phyloP scores from a whole-genome alignment of 495 filamentous ascomycete genomes.

The Aspergillus hancockii region DNA sequence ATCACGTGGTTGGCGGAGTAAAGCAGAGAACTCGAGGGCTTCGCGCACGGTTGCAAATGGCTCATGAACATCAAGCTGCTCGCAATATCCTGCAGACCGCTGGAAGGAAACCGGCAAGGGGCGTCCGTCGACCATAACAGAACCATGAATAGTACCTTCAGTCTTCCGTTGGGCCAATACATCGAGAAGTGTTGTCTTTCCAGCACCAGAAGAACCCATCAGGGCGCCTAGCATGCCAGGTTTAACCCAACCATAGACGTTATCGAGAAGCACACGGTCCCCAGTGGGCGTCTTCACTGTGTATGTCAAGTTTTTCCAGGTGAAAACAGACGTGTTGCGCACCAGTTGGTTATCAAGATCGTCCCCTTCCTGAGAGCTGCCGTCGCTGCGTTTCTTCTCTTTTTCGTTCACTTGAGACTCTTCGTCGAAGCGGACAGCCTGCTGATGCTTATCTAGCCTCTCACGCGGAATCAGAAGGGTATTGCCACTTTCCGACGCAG shows the following conservation, averaged over 20 bases:
- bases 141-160: constrained; percentile 83
- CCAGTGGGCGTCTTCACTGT: constrained; percentile 45
- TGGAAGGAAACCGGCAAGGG: constrained; percentile 81
- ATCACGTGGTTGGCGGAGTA: constrained; percentile 55
- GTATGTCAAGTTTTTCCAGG: constrained; percentile 63
- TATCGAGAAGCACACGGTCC: constrained; percentile 60
- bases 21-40: constrained; percentile 59
- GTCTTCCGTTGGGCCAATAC: constrained; percentile 68
- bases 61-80: constrained; percentile 64
- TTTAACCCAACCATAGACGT: constrained; percentile 89
- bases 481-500: constrained; percentile 33
- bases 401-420: constrained; percentile 35
- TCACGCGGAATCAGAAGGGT: constrained; percentile 44
- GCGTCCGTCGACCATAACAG: constrained; percentile 81
- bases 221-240: constrained; percentile 78
- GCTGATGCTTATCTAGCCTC: constrained; percentile 25
- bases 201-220: constrained; percentile 66
- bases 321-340: constrained; percentile 57
- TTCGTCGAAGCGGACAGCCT: constrained; percentile 27
- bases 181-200: constrained; percentile 63
- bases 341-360: constrained; percentile 36
- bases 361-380: constrained; percentile 10
- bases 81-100: constrained; percentile 60
- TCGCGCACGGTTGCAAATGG: constrained; percentile 62
- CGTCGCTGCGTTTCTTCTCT: constrained; percentile 11